phyloP scores from a whole-genome alignment of 495 filamentous ascomycete species.

The Podospora conica region DNA sequence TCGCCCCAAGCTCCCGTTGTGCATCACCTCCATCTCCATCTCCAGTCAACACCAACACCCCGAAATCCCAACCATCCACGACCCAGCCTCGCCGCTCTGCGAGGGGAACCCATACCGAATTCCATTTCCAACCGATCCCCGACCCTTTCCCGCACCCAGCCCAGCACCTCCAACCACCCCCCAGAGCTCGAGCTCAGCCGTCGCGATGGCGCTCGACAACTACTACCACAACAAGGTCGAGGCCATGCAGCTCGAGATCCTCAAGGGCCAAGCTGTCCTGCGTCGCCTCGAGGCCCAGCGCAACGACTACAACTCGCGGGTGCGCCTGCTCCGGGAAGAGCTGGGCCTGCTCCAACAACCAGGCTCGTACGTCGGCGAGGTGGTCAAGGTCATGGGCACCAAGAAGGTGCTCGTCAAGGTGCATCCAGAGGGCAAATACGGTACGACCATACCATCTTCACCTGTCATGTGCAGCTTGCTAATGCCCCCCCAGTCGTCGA shows the following conservation, averaged over 20 bases:
- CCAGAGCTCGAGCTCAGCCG: conserved; percentile 22
- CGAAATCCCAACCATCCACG: not conserved
- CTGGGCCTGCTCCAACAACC: conserved; percentile 94
- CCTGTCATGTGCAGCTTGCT: too few relatives aligned
- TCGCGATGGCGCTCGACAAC: conserved; percentile 93
- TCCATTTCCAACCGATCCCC: not conserved
- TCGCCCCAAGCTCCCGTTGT: conserved; percentile 1
- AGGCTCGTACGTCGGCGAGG: conserved; percentile 96
- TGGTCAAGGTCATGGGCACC: conserved; percentile 99
- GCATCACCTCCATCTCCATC: not conserved
- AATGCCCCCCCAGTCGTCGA: conserved; percentile 79
- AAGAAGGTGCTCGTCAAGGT: conserved; percentile 99
- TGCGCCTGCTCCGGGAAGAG: conserved; percentile 92
- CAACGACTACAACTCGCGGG: conserved; percentile 98
- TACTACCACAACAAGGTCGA: conserved; percentile 99
- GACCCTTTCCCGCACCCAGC: not conserved
- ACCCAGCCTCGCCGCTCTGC: not conserved
- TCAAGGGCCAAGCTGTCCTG: conserved; percentile 93
- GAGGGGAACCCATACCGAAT: not conserved
- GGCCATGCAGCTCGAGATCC: conserved; percentile 98
- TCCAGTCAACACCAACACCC: conserved; percentile 5
- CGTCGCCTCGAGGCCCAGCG: conserved; percentile 94
- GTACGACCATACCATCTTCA: conserved; percentile 44
- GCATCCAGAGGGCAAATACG: conserved; percentile 99
- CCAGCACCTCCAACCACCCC: conserved; percentile 9